phyloP scores from a whole-genome alignment of 1,284 basidiomycete genomes.

The Cutaneotrichosporon sp. region DNA sequence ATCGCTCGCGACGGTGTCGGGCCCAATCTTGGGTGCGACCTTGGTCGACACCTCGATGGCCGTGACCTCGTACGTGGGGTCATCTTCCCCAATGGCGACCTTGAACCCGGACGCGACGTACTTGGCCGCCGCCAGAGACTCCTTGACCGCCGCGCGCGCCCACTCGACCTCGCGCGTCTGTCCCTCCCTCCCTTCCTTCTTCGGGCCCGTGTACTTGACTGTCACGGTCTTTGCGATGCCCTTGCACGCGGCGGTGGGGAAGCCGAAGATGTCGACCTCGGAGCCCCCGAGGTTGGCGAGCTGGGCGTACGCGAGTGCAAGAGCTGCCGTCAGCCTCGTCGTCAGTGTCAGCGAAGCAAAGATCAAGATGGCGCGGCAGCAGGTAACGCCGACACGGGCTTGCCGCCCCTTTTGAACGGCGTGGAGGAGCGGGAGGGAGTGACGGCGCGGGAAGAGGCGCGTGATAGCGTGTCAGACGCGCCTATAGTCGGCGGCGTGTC shows the following conservation, averaged over 20 bases:
- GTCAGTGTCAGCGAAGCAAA: too few species aligned
- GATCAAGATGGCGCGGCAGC: not conserved
- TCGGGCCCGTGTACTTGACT: slow-evolving; percentile 21
- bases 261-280: slow-evolving; percentile 32
- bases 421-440: not conserved
- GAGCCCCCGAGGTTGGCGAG: slow-evolving; percentile 26
- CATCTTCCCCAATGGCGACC: slow-evolving; percentile 66
- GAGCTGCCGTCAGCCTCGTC: slow-evolving; percentile 12
- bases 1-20: slow-evolving; percentile 12
- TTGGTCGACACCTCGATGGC: slow-evolving; percentile 59
- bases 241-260: slow-evolving; percentile 25
- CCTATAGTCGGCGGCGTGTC: too few species aligned
- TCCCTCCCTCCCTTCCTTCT: slow-evolving; percentile 13
- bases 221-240: slow-evolving; percentile 30
- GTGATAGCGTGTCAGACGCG: not conserved
- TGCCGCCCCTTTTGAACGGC: not conserved
- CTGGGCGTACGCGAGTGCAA: slow-evolving; percentile 29
- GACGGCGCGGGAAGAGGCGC: not conserved
- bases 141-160: slow-evolving; percentile 54
- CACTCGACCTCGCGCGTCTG: slow-evolving; percentile 49
- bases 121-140: slow-evolving; percentile 65
- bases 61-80: slow-evolving; percentile 60
- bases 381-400: not conserved
- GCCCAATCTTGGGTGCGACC: slow-evolving; percentile 23
- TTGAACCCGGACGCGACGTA: slow-evolving; percentile 66